phyloP scores from a whole-genome alignment of 768 basidiomycete genomes.

The Termitomyces sp. region DNA sequence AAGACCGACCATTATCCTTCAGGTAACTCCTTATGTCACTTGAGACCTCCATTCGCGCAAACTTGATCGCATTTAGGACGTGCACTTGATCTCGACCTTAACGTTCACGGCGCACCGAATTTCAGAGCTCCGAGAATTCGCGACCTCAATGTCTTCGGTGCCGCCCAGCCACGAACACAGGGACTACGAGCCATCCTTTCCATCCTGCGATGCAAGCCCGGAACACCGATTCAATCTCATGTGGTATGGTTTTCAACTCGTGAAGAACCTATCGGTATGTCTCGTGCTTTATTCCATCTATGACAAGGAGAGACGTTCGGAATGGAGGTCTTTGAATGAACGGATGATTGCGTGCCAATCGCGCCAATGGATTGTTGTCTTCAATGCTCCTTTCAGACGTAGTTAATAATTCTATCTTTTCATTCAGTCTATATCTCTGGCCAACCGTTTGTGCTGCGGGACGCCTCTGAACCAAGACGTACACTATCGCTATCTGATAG shows the following conservation, averaged over 20 bases:
- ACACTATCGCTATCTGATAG: slow-evolving; percentile 82
- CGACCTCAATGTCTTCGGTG: slow-evolving; percentile 88
- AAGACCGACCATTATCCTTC: slow-evolving; percentile 91
- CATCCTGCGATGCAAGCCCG: slow-evolving; percentile 71
- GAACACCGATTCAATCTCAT: slow-evolving; percentile 55
- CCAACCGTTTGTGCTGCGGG: slow-evolving; percentile 88
- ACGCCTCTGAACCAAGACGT: slow-evolving; percentile 76
- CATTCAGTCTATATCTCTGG: slow-evolving; percentile 78
- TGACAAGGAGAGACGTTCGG: neutral
- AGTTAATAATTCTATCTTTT: slow-evolving; percentile 8
- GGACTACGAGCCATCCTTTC: slow-evolving; percentile 89
- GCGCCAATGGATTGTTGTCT: neutral
- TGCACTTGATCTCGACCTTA: slow-evolving; percentile 86
- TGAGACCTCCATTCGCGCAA: neutral
- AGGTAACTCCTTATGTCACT: slow-evolving; percentile 30
- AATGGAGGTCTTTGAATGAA: neutral
- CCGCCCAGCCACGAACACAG: slow-evolving; percentile 90
- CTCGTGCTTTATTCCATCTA: neutral
- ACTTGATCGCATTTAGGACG: slow-evolving; percentile 45
- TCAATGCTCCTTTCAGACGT: neutral
- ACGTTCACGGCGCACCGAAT: slow-evolving; percentile 93
- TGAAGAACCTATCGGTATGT: slow-evolving; percentile 89
- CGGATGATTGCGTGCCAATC: neutral
- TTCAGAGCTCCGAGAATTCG: slow-evolving; percentile 80
- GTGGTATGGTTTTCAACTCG: slow-evolving; percentile 96